Base-by-base conservation (phyloP, 805 yeast species). In the Wickerhamomyces subpelliculosus region DNA sequence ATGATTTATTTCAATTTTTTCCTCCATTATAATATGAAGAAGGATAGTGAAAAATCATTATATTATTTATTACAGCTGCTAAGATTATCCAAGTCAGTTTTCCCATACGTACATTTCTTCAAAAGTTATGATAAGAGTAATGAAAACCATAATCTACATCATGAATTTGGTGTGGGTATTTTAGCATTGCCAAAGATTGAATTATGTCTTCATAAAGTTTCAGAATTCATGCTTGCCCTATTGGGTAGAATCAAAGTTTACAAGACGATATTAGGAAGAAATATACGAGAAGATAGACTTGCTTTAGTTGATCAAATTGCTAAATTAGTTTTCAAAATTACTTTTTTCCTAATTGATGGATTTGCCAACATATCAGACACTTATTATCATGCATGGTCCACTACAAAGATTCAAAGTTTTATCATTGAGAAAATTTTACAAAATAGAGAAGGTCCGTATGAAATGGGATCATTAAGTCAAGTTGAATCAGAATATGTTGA, bases 1-100 rank as follows among this genome's bases (percentile, higher is more conserved):
- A 47, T 52, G 46, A 36, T 51, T 11, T 47, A 54, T 35, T 47
- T 48, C 31, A 52, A 54, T 34, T 34, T 54, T 16, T 52, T 44
- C 31, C 21, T 54, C 4, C 44, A 36, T 17, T 47, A 46, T 29
- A 49, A 46, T 33, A n/a, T n/a, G n/a, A n/a, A n/a, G n/a, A n/a
- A n/a, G n/a, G n/a, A 35, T 22, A n/a, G 9, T 9, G 21, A 27
- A 5, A 21, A 20, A 6, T 21, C 32, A 6, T 4, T 35, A 4
- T 16, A 21, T 22, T 35, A 35, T 22, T 24, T 27, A 6, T 27
- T 35, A 8, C 19, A 35, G 17, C 9, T 35, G 9, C 19, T 35
- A 4, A 27, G 27, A 8, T 6, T 35, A 5, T n/a, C 32, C 13
- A 35, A 27, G 11, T 19, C 3, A 7, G 5, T 35, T 2, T 27